Conservation (phyloP, 306 rosid species). For the Alnus glutinosa region DNA sequence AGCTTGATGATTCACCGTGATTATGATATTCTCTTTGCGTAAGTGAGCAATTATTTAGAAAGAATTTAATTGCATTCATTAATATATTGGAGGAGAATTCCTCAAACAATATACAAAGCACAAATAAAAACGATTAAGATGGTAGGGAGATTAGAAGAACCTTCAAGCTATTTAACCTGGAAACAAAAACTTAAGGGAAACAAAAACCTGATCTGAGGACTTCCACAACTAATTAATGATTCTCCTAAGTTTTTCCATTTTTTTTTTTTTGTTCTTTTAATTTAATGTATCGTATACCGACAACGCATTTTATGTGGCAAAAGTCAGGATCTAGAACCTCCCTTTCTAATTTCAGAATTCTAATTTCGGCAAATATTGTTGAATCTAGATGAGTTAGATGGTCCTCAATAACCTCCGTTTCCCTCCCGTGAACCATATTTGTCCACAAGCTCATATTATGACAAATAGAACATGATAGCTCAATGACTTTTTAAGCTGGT, state of each 20-base stretch:
- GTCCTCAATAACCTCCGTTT: constrained; percentile 12
- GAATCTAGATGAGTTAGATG: neutral
- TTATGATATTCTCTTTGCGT: neutral
- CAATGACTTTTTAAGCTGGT: neutral
- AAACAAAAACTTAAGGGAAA: too few species aligned
- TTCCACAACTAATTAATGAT: too few species aligned
- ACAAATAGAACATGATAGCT: neutral
- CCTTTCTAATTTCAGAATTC: neutral
- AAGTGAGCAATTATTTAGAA: too few species aligned
- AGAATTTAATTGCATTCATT: too few species aligned
- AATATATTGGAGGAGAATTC: too few species aligned
- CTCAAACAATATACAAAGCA: neutral
- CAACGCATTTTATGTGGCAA: neutral
- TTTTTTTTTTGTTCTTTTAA: neutral
- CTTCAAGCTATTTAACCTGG: too few species aligned
- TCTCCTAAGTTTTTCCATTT: too few species aligned
- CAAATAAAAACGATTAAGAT: neutral
- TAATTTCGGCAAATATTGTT: neutral
- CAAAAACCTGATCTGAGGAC: too few species aligned
- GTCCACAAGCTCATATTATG: neutral
- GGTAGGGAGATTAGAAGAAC: too few species aligned
- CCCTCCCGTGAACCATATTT: constrained; percentile 36
- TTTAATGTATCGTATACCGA: neutral
- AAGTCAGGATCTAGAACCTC: neutral
- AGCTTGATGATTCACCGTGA: neutral